Conservation (phyloP, 2,329 filamentous ascomycete species). For the Neoscytalidium dimidiatum region DNA sequence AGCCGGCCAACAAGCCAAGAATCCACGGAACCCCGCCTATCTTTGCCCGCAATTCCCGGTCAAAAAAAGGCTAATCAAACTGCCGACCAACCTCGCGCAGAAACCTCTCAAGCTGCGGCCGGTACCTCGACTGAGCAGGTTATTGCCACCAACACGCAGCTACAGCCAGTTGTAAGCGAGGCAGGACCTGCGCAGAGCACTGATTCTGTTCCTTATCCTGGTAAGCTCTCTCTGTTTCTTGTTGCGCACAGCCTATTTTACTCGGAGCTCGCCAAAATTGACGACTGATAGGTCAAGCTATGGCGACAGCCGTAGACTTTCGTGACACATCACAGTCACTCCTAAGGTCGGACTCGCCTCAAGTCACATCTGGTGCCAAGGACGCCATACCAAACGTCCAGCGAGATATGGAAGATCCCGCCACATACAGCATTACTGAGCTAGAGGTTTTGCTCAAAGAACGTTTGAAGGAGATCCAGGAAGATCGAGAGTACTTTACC, state of each 20-base stretch:
- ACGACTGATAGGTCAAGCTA: not conserved
- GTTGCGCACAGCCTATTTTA: not conserved
- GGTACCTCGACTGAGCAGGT: not conserved
- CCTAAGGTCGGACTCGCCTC: not conserved
- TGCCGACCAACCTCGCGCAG: not conserved
- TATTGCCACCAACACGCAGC: not conserved
- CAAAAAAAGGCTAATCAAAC: not conserved
- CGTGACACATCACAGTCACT: not conserved
- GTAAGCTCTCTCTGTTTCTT: not conserved
- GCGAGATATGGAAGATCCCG: not conserved
- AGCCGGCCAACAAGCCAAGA: too few relatives aligned
- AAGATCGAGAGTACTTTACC: slow-evolving; percentile 23
- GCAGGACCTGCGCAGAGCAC: not conserved
- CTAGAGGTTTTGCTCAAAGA: not conserved
- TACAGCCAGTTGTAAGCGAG: too few relatives aligned
- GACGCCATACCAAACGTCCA: not conserved
- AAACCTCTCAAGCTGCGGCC: not conserved
- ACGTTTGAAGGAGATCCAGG: slow-evolving; percentile 19
- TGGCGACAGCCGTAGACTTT: not conserved
- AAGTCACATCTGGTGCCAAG: not conserved
- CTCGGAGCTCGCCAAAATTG: not conserved
- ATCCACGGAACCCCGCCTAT: not conserved
- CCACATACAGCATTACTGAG: not conserved
- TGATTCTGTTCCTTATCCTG: not conserved
- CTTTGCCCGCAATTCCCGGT: not conserved